Evolutionary conservation across 163 green algal genomes (phyloP), one percentile per base, ranked within the genome.

Genomic region (Chlamydomonas reinhardtii): DNA sequence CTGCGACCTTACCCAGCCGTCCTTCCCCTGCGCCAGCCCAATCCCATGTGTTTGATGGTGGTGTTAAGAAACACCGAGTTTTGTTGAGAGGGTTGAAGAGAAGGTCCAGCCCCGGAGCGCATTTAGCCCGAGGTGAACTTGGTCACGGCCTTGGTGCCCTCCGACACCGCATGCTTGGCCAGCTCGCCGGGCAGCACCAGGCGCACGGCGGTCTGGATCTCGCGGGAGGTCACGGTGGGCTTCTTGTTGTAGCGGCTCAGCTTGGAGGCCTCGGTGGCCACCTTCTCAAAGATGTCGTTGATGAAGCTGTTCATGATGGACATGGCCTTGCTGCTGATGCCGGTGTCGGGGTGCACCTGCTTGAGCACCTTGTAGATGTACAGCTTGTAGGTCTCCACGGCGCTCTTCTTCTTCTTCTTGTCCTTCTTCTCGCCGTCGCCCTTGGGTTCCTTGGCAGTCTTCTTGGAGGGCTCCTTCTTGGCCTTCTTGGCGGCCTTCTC

Each of bases 61-160:
- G 39, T 48, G 39, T 48, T 48, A 8, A 48, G 39, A 48, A 48
- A 48, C 39, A 48, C 39, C 39, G 39, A 48, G 39, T 48, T 48
- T n/a, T n/a, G n/a, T n/a, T 48, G 39, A 14, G 39, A 48, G 39
- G 8, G 39, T 48, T 5, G 8, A 8, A 48, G 8, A 48, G 39
- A 8, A 48, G 5, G 39, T 48, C 39, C n/a, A n/a, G 39, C 8
- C 39, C 39, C 5, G 5, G 39, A 48, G 8, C 1, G 48, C 48
- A 56, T 66, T 91, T 93, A 98, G 71, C 92, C 94, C 31, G 94
- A 95, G 73, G 96, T 98, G 93, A 98, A 99, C 93, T 99, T 98
- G 91, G 96, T 99, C 62, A 99, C 96, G 82, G 96, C 96, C 95
- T 99, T 99, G 91, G 96, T 99, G 91, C 96, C 97, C 92, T 98